Conservation (phyloP, 208 protist species). For the Novymonas esmeraldas region DNA sequence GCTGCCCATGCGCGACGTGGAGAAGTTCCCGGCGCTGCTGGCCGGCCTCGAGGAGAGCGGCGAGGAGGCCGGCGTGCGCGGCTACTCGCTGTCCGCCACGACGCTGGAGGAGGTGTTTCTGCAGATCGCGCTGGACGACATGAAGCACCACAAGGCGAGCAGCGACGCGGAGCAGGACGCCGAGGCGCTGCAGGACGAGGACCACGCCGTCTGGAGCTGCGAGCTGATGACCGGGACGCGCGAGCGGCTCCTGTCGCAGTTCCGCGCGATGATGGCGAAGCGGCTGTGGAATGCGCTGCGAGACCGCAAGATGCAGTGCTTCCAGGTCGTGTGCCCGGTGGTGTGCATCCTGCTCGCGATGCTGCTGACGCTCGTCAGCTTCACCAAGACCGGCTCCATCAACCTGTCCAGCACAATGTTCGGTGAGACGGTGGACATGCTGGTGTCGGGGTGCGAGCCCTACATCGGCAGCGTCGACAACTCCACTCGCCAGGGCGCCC, state of each 20-base stretch:
- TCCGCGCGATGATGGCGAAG: conserved; percentile 62
- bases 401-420: conserved; percentile 45
- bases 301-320: conserved; percentile 65
- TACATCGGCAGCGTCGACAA: conserved; percentile 16
- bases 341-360: conserved; percentile 67
- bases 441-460: conserved; percentile 37
- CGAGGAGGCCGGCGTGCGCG: conserved; percentile 33
- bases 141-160: conserved; percentile 14
- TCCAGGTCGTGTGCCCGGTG: conserved; percentile 80
- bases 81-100: conserved; percentile 62
- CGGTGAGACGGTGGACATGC: conserved; percentile 36
- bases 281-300: conserved; percentile 54
- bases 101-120: conserved; percentile 85
- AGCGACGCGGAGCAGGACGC: conserved; percentile 13
- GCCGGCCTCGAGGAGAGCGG: conserved; percentile 38
- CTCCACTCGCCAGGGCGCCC: conserved; percentile 12
- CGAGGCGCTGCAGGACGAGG: conserved; percentile 31
- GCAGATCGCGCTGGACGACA: conserved; percentile 45
- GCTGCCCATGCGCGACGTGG: conserved; percentile 41
- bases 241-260: conserved; percentile 37
- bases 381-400: conserved; percentile 26
- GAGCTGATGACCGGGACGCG: conserved; percentile 25
- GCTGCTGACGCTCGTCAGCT: conserved; percentile 55
- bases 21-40: conserved; percentile 46
- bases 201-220: conserved; percentile 20